Percentiles rank a stretch among this genome's conserved stretches.
Conservation (phyloP, 2,329 filamentous ascomycete species). For the Ascocoryne sarcoides region DNA sequence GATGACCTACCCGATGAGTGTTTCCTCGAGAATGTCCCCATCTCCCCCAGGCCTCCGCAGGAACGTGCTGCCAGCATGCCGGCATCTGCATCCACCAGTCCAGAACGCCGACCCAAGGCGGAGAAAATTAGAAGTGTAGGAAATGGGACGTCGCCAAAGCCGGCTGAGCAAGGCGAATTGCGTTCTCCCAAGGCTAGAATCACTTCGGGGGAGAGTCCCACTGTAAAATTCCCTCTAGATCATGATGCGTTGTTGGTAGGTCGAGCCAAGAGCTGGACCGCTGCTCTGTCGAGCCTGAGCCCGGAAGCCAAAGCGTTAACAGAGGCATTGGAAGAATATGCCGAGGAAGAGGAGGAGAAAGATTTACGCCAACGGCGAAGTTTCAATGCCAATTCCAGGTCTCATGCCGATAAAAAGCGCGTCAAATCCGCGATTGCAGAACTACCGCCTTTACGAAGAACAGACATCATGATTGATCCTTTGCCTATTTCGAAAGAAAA, state of each 20-base stretch:
- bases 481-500: slow-evolving; percentile 80
- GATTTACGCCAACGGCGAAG: slow-evolving; percentile 20
- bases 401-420: slow-evolving; percentile 37
- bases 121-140: slow-evolving; percentile 30
- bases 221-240: slow-evolving; percentile 53
- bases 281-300: slow-evolving; percentile 59
- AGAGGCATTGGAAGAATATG: slow-evolving; percentile 72
- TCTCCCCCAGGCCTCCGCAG: slow-evolving; percentile 59
- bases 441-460: slow-evolving; percentile 46
- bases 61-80: slow-evolving; percentile 47
- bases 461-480: slow-evolving; percentile 77
- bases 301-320: slow-evolving; percentile 67
- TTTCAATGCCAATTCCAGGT: slow-evolving; percentile 19
- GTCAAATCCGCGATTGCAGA: slow-evolving; percentile 60
- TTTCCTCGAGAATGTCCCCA: slow-evolving; percentile 72
- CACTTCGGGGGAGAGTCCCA: slow-evolving; percentile 14
- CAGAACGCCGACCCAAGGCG: slow-evolving; percentile 24
- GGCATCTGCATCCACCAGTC: slow-evolving; percentile 35
- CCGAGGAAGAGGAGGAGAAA: slow-evolving; percentile 52
- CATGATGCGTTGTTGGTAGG: slow-evolving; percentile 37
- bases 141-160: slow-evolving; percentile 55
- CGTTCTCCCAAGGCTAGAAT: slow-evolving; percentile 36
- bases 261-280: slow-evolving; percentile 67
- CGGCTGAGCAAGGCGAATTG: slow-evolving; percentile 50
- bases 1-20: slow-evolving; percentile 74